Evolutionary conservation across 2,329 filamentous ascomycete genomes (phyloP), one percentile per base, ranked within the genome.

Genomic region (Rhynchosporium graminicola): DNA sequence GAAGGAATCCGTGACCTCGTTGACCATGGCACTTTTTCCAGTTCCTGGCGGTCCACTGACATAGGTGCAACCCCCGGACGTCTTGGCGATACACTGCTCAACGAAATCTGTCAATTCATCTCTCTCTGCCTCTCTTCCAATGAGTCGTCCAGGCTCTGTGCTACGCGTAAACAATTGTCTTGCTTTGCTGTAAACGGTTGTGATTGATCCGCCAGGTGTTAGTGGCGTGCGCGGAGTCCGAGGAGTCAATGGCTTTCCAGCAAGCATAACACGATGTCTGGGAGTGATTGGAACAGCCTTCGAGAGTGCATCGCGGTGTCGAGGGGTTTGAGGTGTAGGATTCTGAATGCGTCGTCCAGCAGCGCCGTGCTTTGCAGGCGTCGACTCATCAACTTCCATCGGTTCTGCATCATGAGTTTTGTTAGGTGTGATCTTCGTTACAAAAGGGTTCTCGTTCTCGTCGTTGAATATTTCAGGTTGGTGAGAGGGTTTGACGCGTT

Each of bases 31-130:
- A 75, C 93, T 98, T 79, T 99, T 99, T 60, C 95, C 95, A 0
- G 95, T 99, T 10, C 95, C 95, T 2, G 95, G 95, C 3, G 95
- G 95, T 0, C 95, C 95, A 70, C 93, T 97, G 68, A 99, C 89
- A 74, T 99, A 99, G 57, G 97, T 83, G 73, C 94, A 98, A 59
- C 93, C 92, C 59, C 87, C 87, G 3, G 83, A 84, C 10, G 80
- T 80, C 20, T 83, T 76, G 8, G 83, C 79, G 4, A 87, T 78
- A 68, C 87, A 86, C 57, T 83, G 82, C 45, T 84, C 79, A 57
- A 97, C 81, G 73, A 97, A 97, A 0, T 73, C 76, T 12, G 80
- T 78, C 40, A 98, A 78, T 67, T 92, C 87, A 13, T 82, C 78
- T 46, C 84, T 80, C 72, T 88, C 80, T 72, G 83, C 63, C 48